A percentile compares a stretch with the other conserved stretches of the same genome.
Conservation (phyloP, 1,284 basidiomycete genomes). For the Apiotrichum mycotoxinovorans region DNA sequence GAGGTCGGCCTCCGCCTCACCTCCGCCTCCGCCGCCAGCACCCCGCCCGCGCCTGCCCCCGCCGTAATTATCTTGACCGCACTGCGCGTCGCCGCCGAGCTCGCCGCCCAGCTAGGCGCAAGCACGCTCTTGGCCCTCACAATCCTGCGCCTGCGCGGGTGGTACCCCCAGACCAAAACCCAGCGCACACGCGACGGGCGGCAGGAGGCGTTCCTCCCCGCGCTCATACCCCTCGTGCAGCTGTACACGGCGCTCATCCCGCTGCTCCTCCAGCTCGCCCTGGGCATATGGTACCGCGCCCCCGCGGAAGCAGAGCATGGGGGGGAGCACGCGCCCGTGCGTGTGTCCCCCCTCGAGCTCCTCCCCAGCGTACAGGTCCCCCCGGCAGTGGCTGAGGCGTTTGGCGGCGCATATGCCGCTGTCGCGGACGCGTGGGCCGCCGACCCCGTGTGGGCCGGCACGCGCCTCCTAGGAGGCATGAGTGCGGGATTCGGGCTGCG, state of each 20-base stretch:
- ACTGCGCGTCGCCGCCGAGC: conserved; percentile 22
- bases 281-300: conserved; percentile 74
- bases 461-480: conserved; percentile 80
- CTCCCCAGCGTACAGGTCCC: neutral
- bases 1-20: conserved; percentile 27
- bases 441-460: conserved; percentile 77
- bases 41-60: too few relatives aligned
- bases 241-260: conserved; percentile 85
- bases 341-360: conserved; percentile 7
- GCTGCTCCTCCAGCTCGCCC: conserved; percentile 72
- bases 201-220: conserved; percentile 50
- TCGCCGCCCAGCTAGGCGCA: conserved; percentile 32
- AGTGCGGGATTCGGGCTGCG: conserved; percentile 67
- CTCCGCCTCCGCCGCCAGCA: neutral
- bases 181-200: conserved; percentile 27
- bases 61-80: neutral
- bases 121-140: conserved; percentile 29
- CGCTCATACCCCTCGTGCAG: conserved; percentile 71
- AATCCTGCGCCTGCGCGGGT: conserved; percentile 23
- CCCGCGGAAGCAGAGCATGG: neutral
- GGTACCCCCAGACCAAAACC: conserved; percentile 22
- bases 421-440: conserved; percentile 38
- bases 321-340: conserved; percentile 3
- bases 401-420: neutral
- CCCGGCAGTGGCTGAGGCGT: neutral